Conservation (phyloP, 129 eudicot species). For the Ambrosia trifida region DNA sequence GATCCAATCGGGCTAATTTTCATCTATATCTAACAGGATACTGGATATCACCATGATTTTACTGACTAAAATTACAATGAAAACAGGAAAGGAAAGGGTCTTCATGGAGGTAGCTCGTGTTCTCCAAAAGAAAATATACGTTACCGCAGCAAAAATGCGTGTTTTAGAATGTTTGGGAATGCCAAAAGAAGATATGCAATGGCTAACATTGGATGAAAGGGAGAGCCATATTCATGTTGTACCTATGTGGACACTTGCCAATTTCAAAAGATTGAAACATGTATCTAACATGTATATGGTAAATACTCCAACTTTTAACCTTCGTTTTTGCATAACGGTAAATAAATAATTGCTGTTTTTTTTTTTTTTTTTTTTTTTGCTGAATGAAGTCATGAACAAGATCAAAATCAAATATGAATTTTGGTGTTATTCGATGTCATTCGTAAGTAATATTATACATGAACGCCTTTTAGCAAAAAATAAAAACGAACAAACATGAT, state of each 20-base stretch:
- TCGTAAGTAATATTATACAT: background rate
- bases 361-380: too few species aligned
- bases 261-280: constrained; percentile 85
- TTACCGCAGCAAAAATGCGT: constrained; percentile 78
- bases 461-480: background rate
- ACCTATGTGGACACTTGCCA: constrained; percentile 95
- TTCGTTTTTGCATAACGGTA: background rate
- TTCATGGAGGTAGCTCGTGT: constrained; percentile 91
- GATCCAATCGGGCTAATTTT: background rate
- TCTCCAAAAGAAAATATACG: constrained; percentile 71
- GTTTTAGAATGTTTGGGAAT: constrained; percentile 75
- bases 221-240: constrained; percentile 95
- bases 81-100: constrained; percentile 88
- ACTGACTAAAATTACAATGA: background rate
- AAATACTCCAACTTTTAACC: background rate
- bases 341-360: background rate
- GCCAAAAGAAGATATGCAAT: constrained; percentile 72
- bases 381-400: background rate
- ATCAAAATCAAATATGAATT: too few species aligned
- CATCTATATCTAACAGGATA: background rate
- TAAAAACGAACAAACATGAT: background rate
- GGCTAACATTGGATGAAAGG: constrained; percentile 78
- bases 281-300: constrained; percentile 74
- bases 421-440: too few species aligned
- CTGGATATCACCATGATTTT: constrained; percentile 14